Conservation (phyloP, 192 early-diverging fungal species). For the Podochytrium sp. region DNA sequence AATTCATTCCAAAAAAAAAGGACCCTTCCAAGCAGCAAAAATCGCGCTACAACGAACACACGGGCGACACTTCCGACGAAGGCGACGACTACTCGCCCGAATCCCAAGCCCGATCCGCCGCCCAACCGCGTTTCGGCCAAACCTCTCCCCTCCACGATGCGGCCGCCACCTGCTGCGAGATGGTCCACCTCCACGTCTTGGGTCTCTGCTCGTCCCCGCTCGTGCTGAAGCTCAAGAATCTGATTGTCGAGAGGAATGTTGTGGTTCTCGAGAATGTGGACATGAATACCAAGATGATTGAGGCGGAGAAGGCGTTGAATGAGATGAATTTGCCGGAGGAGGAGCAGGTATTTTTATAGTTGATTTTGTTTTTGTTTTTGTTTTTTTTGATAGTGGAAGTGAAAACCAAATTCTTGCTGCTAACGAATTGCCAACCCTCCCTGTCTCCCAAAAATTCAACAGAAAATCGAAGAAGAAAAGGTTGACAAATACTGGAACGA, state of each 20-base stretch:
- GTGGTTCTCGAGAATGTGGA: background rate
- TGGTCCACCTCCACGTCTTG: constrained; percentile 7
- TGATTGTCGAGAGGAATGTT: background rate
- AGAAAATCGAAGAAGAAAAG: background rate
- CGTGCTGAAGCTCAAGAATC: background rate
- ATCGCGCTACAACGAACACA: background rate
- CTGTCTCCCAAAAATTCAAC: no score
- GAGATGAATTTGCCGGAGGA: background rate
- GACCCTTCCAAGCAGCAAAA: background rate
- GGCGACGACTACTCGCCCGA: background rate
- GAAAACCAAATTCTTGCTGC: background rate
- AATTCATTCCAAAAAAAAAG: no score
- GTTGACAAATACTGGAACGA: constrained; percentile 5
- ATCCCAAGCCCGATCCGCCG: background rate
- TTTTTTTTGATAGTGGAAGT: background rate
- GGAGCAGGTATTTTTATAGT: constrained; percentile 13
- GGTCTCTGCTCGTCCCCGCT: background rate
- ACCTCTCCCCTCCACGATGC: background rate
- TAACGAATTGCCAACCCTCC: no score
- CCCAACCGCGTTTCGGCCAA: constrained; percentile 7
- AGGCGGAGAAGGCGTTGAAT: background rate
- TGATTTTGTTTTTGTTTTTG: background rate
- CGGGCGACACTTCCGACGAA: background rate
- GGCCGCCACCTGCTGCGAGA: constrained; percentile 7
- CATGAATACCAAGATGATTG: constrained; percentile 5